Evolutionary conservation across 2,329 filamentous ascomycete genomes (phyloP).

Genomic region (Botryotinia narcissicola): DNA sequence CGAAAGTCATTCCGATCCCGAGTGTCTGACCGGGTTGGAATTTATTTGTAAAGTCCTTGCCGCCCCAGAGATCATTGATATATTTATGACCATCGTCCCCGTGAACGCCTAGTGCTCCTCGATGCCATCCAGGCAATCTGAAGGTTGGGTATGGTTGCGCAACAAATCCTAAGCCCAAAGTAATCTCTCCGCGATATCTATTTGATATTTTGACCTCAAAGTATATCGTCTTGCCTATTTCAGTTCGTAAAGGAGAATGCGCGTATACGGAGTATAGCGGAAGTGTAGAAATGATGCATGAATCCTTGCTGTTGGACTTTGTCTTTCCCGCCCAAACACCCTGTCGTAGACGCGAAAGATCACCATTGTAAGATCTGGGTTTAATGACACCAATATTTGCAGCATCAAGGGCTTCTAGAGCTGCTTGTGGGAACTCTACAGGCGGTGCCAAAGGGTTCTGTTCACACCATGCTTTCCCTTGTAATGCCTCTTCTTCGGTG

Average conservation of each 20-base stretch:
- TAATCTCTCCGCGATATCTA: conserved; percentile 44
- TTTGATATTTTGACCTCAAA: conserved; percentile 64
- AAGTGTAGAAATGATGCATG: conserved; percentile 63
- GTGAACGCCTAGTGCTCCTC: conserved; percentile 72
- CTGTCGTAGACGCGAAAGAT: conserved; percentile 45
- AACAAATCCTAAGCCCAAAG: conserved; percentile 65
- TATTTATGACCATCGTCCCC: conserved; percentile 76
- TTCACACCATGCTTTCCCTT: conserved; percentile 64
- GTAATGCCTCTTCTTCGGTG: conserved; percentile 58
- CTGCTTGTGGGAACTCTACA: conserved; percentile 47
- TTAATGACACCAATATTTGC: conserved; percentile 55
- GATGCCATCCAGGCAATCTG: conserved; percentile 78
- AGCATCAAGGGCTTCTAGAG: conserved; percentile 47
- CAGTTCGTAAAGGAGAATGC: conserved; percentile 53
- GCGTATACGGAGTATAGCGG: conserved; percentile 64
- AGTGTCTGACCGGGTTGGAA: conserved; percentile 66
- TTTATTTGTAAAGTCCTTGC: conserved; percentile 62
- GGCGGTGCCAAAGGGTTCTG: conserved; percentile 58
- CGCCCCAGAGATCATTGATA: conserved; percentile 72
- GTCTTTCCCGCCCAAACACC: conserved; percentile 54
- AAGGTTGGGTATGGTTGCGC: conserved; percentile 76
- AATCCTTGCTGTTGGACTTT: conserved; percentile 51
- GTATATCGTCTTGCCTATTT: conserved; percentile 58
- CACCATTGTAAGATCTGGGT: conserved; percentile 49
- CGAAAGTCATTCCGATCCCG: conserved; percentile 69